Base-by-base conservation (phyloP, 2,329 filamentous ascomycete genomes). In the Monilinia fructicola region DNA sequence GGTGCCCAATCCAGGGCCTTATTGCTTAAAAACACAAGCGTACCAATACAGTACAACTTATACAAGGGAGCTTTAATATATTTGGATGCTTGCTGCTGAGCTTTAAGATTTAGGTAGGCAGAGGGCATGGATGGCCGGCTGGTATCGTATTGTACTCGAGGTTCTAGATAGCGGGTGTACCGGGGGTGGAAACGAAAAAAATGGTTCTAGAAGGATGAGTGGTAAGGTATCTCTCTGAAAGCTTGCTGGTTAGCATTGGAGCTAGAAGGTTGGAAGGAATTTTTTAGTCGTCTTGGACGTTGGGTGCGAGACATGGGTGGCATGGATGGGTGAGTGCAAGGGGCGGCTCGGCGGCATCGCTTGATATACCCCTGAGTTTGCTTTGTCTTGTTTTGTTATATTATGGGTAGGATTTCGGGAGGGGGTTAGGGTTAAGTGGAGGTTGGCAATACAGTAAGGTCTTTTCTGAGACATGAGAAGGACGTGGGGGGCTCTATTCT, bases 181-280 rank as follows among this genome's bases (percentile, higher is more conserved):
- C 38, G 40, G 38, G 28, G 53, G 12, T 40, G 38, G 14, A 40
- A 40, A 40, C 38, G 38, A 35, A 35, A 31, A 31, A 35, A 35
- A 35, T 35, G 31, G 31, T 40, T 40, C 38, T 40, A 40, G 38
- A 40, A 40, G 38, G 38, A 40, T 40, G 38, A 40, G 38, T 11
- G 9, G 38, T 40, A 40, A 11, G 38, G 38, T 4, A 40, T 40
- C n/a, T n/a, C n/a, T n/a, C 38, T 40, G 38, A 40, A 14, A 14
- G 38, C 14, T 4, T 40, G 56, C 31, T 46, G 56, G 26, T 46
- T 35, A 31, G 42, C 31, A 31, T 11, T 16, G 21, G 21, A 59
- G 42, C 56, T 48, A 59, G 56, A 59, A 59, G 56, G 42, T 23
- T 59, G 28, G 42, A 59, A 46, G 55, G 55, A 58, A n/a, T 44